Conservation (phyloP, 257 asterid species). For the Lithospermum erythrorhizon region DNA sequence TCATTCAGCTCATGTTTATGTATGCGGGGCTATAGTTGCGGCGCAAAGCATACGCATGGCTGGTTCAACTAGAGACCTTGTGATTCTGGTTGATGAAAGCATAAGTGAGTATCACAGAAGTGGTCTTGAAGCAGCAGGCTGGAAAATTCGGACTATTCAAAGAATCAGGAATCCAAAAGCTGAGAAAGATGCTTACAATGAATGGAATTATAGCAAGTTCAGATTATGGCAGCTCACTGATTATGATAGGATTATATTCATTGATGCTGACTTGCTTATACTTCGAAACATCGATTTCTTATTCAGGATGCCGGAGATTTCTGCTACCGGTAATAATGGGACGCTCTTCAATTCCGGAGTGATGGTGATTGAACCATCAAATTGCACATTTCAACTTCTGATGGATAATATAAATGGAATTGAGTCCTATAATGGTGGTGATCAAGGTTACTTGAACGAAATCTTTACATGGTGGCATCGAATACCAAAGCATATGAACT, state of each 20-base stretch:
- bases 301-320: constrained; percentile 69
- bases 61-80: constrained; percentile 79
- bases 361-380: constrained; percentile 87
- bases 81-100: constrained; percentile 73
- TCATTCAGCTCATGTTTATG: constrained; percentile 83
- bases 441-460: constrained; percentile 79
- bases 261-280: constrained; percentile 71
- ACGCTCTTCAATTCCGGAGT: constrained; percentile 85
- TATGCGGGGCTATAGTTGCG: constrained; percentile 90
- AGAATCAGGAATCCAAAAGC: constrained; percentile 84
- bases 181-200: constrained; percentile 84
- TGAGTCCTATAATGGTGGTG: constrained; percentile 90
- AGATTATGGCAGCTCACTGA: constrained; percentile 86
- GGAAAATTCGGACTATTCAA: constrained; percentile 60
- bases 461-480: constrained; percentile 92
- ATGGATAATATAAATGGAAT: constrained; percentile 78
- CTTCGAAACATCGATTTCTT: constrained; percentile 73
- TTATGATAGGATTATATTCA: constrained; percentile 68
- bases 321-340: constrained; percentile 89
- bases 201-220: constrained; percentile 95
- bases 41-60: constrained; percentile 83
- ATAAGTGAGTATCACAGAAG: constrained; percentile 58
- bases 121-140: constrained; percentile 75
- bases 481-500: constrained; percentile 81
- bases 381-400: constrained; percentile 61